These are phyloP conservation scores for Leptographium flavum DNA, from an alignment of 2,329 filamentous ascomycete genomes.

Conservation along the genomic window DNA sequence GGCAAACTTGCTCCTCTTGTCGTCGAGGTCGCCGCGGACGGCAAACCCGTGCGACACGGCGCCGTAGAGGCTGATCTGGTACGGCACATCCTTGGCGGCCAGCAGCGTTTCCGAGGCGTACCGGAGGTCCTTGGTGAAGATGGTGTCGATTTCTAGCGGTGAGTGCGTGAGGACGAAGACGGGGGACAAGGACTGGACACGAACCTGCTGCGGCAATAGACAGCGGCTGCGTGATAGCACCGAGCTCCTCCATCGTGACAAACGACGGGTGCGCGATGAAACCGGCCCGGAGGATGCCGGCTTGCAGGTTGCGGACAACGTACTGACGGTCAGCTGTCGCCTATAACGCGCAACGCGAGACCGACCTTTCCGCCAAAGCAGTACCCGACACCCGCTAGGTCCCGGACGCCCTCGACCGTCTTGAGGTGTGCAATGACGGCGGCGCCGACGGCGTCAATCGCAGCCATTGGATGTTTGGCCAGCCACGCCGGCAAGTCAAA, in stretches of 20 bases:
- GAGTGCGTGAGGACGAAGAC: background rate
- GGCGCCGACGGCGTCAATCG: constrained; percentile 36
- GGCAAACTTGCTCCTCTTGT: constrained; percentile 47
- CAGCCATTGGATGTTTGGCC: constrained; percentile 27
- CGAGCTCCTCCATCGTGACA: constrained; percentile 51
- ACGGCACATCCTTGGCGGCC: constrained; percentile 40
- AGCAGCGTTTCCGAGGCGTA: constrained; percentile 52
- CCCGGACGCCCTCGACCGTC: constrained; percentile 38
- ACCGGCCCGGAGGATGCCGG: constrained; percentile 49
- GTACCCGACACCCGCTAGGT: constrained; percentile 54
- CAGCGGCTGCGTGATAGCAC: constrained; percentile 49
- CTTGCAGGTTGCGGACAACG: constrained; percentile 49
- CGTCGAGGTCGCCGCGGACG: constrained; percentile 48
- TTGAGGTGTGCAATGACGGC: constrained; percentile 42
- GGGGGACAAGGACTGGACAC: background rate
- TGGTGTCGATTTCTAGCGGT: constrained; percentile 38
- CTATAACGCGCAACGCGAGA: background rate
- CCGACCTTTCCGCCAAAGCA: constrained; percentile 59
- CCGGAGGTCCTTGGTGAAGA: constrained; percentile 50
- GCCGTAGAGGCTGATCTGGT: constrained; percentile 66
- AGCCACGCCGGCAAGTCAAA: constrained; percentile 31
- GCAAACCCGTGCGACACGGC: constrained; percentile 63
- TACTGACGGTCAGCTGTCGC: constrained; percentile 30
- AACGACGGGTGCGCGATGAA: constrained; percentile 68
- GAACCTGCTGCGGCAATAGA: constrained; percentile 45